Base-by-base conservation (phyloP, 2,329 filamentous ascomycete species). In the Penicillium sp. region DNA sequence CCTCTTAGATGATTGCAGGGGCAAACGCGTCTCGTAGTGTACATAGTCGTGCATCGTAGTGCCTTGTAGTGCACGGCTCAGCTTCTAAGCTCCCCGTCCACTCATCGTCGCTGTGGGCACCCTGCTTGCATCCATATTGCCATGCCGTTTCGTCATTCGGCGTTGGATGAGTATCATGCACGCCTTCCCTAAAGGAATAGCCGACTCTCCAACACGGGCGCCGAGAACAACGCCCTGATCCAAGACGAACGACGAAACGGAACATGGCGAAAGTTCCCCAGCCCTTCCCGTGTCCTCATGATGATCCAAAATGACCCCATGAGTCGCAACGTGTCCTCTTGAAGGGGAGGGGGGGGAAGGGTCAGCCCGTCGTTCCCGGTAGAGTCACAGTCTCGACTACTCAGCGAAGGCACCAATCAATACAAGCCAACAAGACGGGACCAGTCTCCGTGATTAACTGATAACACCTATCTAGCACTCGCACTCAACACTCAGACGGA, bases 41-140 rank as follows among this genome's bases (percentile, higher is more conserved):
- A 3, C 18, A 21, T 21, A 21, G 18, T 21, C 18, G 18, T 21
- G 7, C 18, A 41, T 49, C 18, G 12, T 18, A 38, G 24, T 26
- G 24, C 5, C 4, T 34, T n/a, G 26, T 43, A 36, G 52, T 57
- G 54, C 60, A 59, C 58, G 59, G 54, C 51, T 60, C 51, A 52
- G 43, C 42, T 33, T 48, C 10, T 42, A 48, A 57, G 56, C 53
- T 52, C 53, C 49, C 56, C 57, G 53, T 60, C 59, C 56, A 57
- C 42, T 49, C 23, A 39, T 33, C 44, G 45, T 39, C 36, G 46
- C 42, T 45, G 41, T 49, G 54, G 21, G 16, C 41, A 49, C 49
- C 45, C 49, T 47, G 21, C 16, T 16, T 21, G 36, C 16, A 39
- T 39, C 18, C 36, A 39, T 5, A 13, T 21, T 38, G 18, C 16